Evolutionary conservation across 192 early-diverging fungal genomes (phyloP).

Genomic region (Endogone sp.): DNA sequence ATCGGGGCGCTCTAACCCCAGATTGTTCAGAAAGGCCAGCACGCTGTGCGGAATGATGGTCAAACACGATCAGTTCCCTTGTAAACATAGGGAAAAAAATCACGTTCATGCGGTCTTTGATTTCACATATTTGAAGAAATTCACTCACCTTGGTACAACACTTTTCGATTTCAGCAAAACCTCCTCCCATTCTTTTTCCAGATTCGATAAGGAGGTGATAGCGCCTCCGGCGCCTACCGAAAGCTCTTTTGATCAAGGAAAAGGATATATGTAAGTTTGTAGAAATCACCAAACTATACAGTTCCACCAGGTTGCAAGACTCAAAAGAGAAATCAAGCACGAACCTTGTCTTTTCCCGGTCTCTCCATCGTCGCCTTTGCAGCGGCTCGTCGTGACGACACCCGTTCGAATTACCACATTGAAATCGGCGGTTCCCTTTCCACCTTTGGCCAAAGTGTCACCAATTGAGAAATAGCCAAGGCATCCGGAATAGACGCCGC

Average conservation of each 20-base stretch:
- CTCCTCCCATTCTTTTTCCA: slow-evolving; percentile 84
- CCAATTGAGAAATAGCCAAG: slow-evolving; percentile 78
- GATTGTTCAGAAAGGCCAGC: neutral
- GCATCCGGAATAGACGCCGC: slow-evolving; percentile 88
- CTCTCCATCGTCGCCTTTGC: slow-evolving; percentile 3
- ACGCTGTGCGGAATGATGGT: neutral
- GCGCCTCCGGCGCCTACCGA: slow-evolving; percentile 93
- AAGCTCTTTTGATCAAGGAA: slow-evolving; percentile 34
- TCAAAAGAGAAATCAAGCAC: neutral
- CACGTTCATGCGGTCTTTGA: neutral
- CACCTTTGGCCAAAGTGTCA: neutral
- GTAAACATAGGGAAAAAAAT: neutral
- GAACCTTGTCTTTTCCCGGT: slow-evolving; percentile 9
- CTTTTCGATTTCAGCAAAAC: slow-evolving; percentile 73
- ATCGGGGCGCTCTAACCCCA: neutral
- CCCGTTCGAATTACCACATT: slow-evolving; percentile 92
- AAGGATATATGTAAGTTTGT: neutral
- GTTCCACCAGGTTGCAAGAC: neutral
- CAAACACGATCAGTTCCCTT: no score
- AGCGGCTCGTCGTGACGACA: slow-evolving; percentile 38
- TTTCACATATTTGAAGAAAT: neutral
- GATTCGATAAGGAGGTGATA: slow-evolving; percentile 82
- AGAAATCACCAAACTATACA: neutral
- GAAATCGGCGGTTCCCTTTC: slow-evolving; percentile 60
- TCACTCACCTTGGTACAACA: slow-evolving; percentile 47